Conservation (phyloP, 306 rosid species). For the Lathyrus aphaca region DNA sequence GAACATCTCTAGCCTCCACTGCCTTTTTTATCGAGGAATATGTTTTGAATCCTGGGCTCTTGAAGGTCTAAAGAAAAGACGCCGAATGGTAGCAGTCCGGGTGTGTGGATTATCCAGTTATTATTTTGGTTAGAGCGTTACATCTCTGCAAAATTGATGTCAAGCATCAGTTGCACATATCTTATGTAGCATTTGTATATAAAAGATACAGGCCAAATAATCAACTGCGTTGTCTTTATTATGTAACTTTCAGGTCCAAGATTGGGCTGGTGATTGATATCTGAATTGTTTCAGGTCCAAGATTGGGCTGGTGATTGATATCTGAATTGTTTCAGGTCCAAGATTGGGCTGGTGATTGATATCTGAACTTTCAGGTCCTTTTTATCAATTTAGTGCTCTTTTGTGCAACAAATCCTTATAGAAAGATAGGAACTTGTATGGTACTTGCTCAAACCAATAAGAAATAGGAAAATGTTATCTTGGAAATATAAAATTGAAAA, state of each 20-base stretch:
- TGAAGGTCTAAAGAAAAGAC: conserved; percentile 37
- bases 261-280: conserved; percentile 26
- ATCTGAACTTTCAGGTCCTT: not conserved
- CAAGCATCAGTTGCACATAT: conserved; percentile 35
- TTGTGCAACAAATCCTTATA: not conserved
- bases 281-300: not conserved
- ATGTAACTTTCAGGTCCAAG: not conserved
- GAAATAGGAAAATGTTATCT: not conserved
- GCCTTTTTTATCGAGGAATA: conserved; percentile 22
- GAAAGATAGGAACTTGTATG: not conserved
- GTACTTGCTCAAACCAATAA: not conserved
- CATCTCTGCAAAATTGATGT: conserved; percentile 17
- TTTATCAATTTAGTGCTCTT: not conserved
- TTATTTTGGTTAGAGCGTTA: conserved; percentile 31
- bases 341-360: conserved; percentile 18
- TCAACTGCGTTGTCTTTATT: conserved; percentile 24
- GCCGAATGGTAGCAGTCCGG: not conserved
- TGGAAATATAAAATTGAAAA: not conserved
- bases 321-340: conserved; percentile 20
- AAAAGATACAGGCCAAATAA: conserved; percentile 19
- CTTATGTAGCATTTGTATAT: conserved; percentile 30
- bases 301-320: conserved; percentile 21
- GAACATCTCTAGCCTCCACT: conserved; percentile 26
- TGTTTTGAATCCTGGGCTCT: conserved; percentile 30
- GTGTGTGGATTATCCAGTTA: conserved; percentile 26